Conservation (phyloP, 2,329 filamentous ascomycete species). For the Sarocladium strictum region DNA sequence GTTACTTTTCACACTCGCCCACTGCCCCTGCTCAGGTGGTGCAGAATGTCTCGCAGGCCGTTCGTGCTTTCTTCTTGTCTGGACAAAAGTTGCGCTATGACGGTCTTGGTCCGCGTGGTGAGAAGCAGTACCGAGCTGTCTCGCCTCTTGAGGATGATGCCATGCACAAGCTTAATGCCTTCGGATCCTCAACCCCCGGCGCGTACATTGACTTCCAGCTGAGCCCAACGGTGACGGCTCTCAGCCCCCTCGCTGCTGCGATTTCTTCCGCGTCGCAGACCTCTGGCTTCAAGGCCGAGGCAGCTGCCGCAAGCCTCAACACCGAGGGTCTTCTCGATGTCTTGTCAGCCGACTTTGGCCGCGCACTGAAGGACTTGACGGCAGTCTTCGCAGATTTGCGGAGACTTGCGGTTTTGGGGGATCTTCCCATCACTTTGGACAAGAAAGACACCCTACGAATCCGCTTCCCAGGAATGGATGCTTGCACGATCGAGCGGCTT, state of each 20-base stretch:
- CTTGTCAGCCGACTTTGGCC: slow-evolving; percentile 81
- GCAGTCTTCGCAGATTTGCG: slow-evolving; percentile 76
- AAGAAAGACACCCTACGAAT: slow-evolving; percentile 64
- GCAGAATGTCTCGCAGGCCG: slow-evolving; percentile 88
- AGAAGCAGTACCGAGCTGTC: slow-evolving; percentile 75
- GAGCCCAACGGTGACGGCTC: slow-evolving; percentile 82
- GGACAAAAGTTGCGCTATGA: slow-evolving; percentile 86
- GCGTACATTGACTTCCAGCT: slow-evolving; percentile 85
- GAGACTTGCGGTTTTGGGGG: slow-evolving; percentile 68
- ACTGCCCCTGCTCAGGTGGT: slow-evolving; percentile 84
- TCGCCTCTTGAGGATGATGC: slow-evolving; percentile 69
- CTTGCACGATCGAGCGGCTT: slow-evolving; percentile 70
- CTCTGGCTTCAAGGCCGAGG: slow-evolving; percentile 35
- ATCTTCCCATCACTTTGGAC: slow-evolving; percentile 74
- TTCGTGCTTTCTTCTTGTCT: slow-evolving; percentile 87
- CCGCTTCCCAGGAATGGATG: slow-evolving; percentile 87
- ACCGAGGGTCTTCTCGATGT: slow-evolving; percentile 78
- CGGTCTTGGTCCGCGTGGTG: slow-evolving; percentile 65
- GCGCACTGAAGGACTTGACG: slow-evolving; percentile 77
- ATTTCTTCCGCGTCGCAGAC: slow-evolving; percentile 40
- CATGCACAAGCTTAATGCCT: slow-evolving; percentile 57
- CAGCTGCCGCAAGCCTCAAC: slow-evolving; percentile 57
- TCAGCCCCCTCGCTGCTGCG: slow-evolving; percentile 62
- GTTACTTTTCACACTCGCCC: slow-evolving; percentile 87
- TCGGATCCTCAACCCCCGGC: slow-evolving; percentile 56